A percentile compares a stretch with the other conserved stretches of the same genome.
These are phyloP conservation scores for Phytopythium aichiense DNA, from an alignment of 352 stramenopile species.

Conservation along the genomic window DNA sequence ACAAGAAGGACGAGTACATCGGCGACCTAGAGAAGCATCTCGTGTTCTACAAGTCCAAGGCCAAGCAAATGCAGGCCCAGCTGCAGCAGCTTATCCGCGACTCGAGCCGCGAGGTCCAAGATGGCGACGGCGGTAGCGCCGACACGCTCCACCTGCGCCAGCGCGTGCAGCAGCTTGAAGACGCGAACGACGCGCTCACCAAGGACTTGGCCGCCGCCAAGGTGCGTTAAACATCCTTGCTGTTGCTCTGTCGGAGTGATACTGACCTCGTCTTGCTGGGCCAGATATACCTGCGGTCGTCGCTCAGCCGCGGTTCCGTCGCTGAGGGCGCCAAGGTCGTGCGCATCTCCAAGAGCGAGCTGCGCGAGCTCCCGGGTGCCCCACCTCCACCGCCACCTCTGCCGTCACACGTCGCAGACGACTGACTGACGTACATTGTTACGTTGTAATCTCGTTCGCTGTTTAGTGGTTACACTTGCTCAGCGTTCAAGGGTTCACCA, in stretches of 20 bases:
- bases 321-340: constrained; percentile 35
- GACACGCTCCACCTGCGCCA: constrained; percentile 29
- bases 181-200: constrained; percentile 69
- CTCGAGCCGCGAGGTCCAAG: constrained; percentile 15
- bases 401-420: constrained; percentile 17
- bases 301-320: constrained; percentile 31
- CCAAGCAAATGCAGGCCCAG: constrained; percentile 83
- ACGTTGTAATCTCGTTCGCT: too few species aligned
- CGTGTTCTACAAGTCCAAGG: constrained; percentile 85
- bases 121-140: constrained; percentile 20
- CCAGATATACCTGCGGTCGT: constrained; percentile 51
- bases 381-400: constrained; percentile 10
- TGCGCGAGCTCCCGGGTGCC: constrained; percentile 48
- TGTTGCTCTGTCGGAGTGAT: background rate
- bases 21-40: constrained; percentile 78
- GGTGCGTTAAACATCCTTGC: constrained; percentile 13
- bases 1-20: constrained; percentile 87
- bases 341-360: constrained; percentile 60
- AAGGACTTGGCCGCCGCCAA: constrained; percentile 73
- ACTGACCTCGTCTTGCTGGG: background rate
- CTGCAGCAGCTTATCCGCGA: constrained; percentile 73
- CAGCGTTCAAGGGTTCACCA: too few species aligned
- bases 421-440: background rate
- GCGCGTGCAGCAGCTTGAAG: constrained; percentile 68
- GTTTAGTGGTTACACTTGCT: too few species aligned